Evolutionary conservation across 495 filamentous ascomycete genomes (phyloP).

Genomic region (Cairneyella variabilis): DNA sequence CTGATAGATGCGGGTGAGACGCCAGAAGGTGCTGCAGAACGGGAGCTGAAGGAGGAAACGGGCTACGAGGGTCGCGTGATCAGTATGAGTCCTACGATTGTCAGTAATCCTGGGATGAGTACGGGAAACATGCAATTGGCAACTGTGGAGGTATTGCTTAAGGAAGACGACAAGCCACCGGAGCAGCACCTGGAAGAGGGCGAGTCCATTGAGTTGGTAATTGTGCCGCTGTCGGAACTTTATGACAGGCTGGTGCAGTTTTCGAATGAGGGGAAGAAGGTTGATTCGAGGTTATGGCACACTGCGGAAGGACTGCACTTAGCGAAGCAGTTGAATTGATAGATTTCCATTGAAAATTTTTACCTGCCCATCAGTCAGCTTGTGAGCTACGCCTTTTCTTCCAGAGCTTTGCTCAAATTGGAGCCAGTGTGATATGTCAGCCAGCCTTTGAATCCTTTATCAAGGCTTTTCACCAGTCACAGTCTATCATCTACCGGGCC

Average conservation of each 20-base stretch:
- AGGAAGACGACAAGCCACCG: constrained; percentile 61
- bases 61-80: constrained; percentile 73
- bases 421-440: too few species aligned
- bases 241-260: constrained; percentile 62
- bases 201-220: constrained; percentile 85
- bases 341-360: too few species aligned
- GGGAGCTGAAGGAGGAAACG: constrained; percentile 89
- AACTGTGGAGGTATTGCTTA: constrained; percentile 64
- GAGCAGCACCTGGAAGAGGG: constrained; percentile 77
- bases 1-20: constrained; percentile 80
- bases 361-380: too few species aligned
- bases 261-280: constrained; percentile 70
- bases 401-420: too few species aligned
- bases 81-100: constrained; percentile 62
- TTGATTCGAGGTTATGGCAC: constrained; percentile 72
- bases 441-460: too few species aligned
- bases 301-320: not conserved
- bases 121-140: constrained; percentile 73
- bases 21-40: constrained; percentile 71
- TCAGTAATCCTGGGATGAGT: constrained; percentile 75
- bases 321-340: constrained; percentile 22
- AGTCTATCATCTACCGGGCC: too few species aligned
- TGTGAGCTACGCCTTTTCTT: too few species aligned
- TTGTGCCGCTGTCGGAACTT: constrained; percentile 58
- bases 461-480: too few species aligned